Conservation (phyloP, 2,329 filamentous ascomycete genomes). For the Pseudopithomyces maydicus region DNA sequence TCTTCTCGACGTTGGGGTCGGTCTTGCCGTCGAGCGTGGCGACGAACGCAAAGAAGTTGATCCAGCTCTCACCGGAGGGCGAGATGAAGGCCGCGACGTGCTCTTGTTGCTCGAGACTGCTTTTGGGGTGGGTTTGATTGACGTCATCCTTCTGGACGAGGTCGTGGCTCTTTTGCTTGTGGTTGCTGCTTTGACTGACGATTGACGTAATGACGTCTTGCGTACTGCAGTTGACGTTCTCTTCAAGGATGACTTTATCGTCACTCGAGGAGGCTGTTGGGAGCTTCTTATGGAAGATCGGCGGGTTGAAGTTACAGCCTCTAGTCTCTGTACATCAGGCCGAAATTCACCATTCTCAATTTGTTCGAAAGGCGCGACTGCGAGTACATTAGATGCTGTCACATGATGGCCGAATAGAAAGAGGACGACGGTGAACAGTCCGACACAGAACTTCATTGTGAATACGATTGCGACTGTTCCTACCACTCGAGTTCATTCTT, state of each 20-base stretch:
- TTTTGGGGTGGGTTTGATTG: background rate
- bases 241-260: background rate
- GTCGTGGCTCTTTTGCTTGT: background rate
- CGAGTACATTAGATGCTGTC: background rate
- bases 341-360: background rate
- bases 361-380: background rate
- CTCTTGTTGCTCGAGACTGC: background rate
- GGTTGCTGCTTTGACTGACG: background rate
- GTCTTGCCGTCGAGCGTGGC: background rate
- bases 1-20: background rate
- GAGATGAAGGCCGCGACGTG: background rate
- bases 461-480: background rate
- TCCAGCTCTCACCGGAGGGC: background rate
- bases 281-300: background rate
- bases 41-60: background rate
- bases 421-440: background rate
- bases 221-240: background rate
- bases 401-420: background rate
- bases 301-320: background rate
- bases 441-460: background rate
- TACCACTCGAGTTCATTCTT: too few species aligned
- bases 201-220: background rate
- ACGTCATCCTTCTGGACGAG: background rate
- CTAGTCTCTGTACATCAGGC: background rate
- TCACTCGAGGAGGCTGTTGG: too few species aligned